phyloP scores from a whole-genome alignment of 345 rosid genomes.

The Toxicodendron radicans region DNA sequence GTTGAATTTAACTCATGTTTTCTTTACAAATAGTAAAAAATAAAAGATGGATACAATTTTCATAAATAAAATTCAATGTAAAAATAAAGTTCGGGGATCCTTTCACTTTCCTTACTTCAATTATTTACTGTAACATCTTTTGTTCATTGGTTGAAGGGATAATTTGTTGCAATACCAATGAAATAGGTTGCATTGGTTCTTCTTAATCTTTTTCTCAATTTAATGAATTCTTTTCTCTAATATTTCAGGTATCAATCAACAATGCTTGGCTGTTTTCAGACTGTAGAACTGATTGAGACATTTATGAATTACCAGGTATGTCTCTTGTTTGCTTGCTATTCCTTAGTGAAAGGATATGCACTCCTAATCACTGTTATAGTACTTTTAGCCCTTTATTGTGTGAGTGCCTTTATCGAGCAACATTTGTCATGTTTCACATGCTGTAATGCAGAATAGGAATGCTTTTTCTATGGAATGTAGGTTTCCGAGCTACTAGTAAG shows the following conservation, averaged over 20 bases:
- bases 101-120: not conserved
- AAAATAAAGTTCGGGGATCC: not conserved
- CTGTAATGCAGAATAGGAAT: not conserved
- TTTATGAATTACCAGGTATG: constrained; percentile 99
- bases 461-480: too few relatives aligned
- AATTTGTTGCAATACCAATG: not conserved
- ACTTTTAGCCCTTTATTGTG: not conserved
- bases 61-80: not conserved
- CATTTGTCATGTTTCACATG: not conserved
- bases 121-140: not conserved
- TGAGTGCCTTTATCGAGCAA: not conserved
- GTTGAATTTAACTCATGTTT: not conserved
- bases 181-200: not conserved
- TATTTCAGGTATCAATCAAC: constrained; percentile 93
- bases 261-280: constrained; percentile 85
- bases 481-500: too few relatives aligned
- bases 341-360: not conserved
- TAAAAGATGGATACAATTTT: not conserved
- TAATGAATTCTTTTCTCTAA: not conserved
- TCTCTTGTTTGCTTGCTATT: not conserved
- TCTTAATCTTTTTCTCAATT: not conserved
- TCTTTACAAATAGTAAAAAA: not conserved
- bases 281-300: constrained; percentile 93
- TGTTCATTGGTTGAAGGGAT: not conserved
- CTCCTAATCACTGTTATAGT: not conserved